Evolutionary conservation across 768 basidiomycete species (phyloP).

Genomic region (Boletus edulis): DNA sequence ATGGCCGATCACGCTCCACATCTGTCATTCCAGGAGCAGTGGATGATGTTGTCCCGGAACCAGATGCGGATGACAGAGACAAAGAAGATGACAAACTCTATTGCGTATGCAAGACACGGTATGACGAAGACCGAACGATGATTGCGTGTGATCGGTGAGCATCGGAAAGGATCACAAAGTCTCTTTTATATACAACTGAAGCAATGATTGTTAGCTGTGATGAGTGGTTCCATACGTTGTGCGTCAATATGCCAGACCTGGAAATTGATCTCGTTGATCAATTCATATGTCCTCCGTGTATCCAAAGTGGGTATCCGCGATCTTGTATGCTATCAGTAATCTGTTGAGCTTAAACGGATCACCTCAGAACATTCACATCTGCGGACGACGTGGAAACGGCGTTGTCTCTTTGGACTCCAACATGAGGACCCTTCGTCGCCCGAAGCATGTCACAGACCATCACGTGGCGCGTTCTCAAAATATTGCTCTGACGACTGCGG

Average conservation of each 20-base stretch:
- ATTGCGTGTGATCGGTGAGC: conserved; percentile 89
- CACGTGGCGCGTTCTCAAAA: conserved; percentile 81
- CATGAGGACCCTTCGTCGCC: conserved; percentile 60
- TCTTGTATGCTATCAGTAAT: conserved; percentile 1
- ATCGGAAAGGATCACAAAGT: not conserved
- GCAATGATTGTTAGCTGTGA: conserved; percentile 62
- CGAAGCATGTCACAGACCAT: conserved; percentile 75
- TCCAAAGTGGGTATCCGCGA: conserved; percentile 54
- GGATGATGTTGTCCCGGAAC: conserved; percentile 44
- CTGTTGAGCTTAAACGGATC: not conserved
- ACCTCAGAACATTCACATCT: conserved; percentile 56
- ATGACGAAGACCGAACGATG: conserved; percentile 88
- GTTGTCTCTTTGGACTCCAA: conserved; percentile 69
- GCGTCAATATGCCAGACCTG: conserved; percentile 77
- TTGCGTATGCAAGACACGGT: conserved; percentile 83
- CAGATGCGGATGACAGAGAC: conserved; percentile 44
- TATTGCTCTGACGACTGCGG: conserved; percentile 93
- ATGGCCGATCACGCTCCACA: conserved; percentile 62
- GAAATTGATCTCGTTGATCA: conserved; percentile 88
- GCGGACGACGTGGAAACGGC: conserved; percentile 75
- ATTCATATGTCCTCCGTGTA: conserved; percentile 84
- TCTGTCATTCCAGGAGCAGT: conserved; percentile 60
- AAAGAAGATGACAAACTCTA: conserved; percentile 63
- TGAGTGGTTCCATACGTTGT: conserved; percentile 91
- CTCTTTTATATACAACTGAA: not conserved